Conservation (phyloP, 768 basidiomycete genomes). For the Nidularia sp. region DNA sequence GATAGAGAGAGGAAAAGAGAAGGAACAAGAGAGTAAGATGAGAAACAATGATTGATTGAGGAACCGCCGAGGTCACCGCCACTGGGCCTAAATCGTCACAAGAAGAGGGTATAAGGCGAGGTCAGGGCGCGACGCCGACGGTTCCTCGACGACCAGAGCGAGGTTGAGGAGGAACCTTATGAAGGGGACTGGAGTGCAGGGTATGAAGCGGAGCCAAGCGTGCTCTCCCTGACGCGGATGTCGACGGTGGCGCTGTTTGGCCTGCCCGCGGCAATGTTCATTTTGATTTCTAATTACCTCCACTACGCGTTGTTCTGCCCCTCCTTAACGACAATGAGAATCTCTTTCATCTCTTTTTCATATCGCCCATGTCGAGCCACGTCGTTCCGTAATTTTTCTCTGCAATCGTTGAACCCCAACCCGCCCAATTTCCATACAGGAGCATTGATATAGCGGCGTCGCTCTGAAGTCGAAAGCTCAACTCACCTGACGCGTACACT, state of each 20-base stretch:
- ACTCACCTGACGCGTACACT: no score
- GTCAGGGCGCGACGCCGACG: slow-evolving; percentile 42
- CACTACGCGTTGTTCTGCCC: no score
- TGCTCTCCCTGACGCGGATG: neutral
- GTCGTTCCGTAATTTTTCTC: no score
- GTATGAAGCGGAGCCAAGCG: neutral
- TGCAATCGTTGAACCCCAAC: no score
- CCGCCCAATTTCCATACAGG: no score
- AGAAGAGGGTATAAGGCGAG: slow-evolving; percentile 37
- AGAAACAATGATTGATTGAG: slow-evolving; percentile 22
- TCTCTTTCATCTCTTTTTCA: no score
- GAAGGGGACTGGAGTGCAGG: slow-evolving; percentile 7
- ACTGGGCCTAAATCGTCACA: slow-evolving; percentile 32
- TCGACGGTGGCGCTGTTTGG: neutral
- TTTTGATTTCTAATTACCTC: no score
- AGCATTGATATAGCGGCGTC: no score
- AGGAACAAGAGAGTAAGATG: slow-evolving; percentile 11
- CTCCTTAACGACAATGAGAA: no score
- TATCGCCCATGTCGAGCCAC: no score
- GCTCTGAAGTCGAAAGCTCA: no score
- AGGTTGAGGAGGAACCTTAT: slow-evolving; percentile 5
- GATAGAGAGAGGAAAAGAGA: slow-evolving; percentile 8
- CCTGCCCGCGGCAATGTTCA: no score
- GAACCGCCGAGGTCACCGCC: slow-evolving; percentile 51
- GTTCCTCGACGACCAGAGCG: slow-evolving; percentile 32